phyloP scores from a whole-genome alignment of 1,284 basidiomycete species.

The Cryptococcus maquisensis region DNA sequence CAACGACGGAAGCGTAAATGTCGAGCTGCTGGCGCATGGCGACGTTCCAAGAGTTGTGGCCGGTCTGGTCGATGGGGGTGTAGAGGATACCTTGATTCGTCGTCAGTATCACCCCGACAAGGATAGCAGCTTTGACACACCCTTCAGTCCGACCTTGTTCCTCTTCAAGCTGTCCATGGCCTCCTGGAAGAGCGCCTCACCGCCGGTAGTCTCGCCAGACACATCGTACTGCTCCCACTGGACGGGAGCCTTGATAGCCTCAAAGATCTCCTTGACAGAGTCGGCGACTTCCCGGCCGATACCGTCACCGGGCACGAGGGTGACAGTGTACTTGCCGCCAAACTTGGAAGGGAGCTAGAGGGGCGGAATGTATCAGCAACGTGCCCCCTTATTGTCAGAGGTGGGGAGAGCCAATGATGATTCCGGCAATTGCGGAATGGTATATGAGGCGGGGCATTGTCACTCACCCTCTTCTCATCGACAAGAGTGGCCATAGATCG shows the following conservation, averaged over 20 bases:
- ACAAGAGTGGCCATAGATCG: conserved; percentile 41
- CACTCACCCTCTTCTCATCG: conserved; percentile 42
- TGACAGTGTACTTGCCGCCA: conserved; percentile 69
- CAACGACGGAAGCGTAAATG: conserved; percentile 96
- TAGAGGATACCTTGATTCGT: conserved; percentile 79
- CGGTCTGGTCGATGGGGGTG: conserved; percentile 92
- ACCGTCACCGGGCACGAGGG: conserved; percentile 93
- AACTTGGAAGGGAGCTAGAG: conserved; percentile 82
- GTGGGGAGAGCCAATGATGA: no score
- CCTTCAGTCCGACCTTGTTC: conserved; percentile 98
- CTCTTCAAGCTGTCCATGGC: conserved; percentile 94
- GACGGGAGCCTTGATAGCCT: conserved; percentile 94
- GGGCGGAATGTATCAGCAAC: neutral
- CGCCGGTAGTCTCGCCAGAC: conserved; percentile 89
- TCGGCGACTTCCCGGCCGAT: conserved; percentile 96
- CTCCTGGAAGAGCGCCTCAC: conserved; percentile 93
- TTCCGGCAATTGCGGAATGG: neutral
- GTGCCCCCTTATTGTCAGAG: no score
- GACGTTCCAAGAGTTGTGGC: conserved; percentile 99
- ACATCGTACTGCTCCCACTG: conserved; percentile 99
- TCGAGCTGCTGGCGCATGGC: conserved; percentile 99
- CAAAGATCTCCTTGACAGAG: conserved; percentile 98
- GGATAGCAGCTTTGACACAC: conserved; percentile 51
- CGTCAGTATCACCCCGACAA: neutral
- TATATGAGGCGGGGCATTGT: neutral